These are phyloP conservation scores for Trichoderma lentiforme DNA, from an alignment of 2,329 filamentous ascomycete species.

Conservation along the genomic window DNA sequence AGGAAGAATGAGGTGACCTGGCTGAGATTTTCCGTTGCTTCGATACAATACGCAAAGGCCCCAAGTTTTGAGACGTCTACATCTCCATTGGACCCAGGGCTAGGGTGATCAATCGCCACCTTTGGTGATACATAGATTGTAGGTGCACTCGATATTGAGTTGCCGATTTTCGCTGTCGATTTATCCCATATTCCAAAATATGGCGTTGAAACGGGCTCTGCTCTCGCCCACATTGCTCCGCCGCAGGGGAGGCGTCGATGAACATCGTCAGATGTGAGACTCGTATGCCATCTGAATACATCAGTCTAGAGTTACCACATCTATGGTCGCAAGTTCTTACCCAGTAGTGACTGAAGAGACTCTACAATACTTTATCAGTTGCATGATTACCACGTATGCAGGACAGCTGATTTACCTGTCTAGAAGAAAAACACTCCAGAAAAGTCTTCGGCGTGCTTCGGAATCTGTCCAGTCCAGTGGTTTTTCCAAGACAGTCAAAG, in stretches of 20 bases:
- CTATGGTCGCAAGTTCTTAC: not conserved
- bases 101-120: not conserved
- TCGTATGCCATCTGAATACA: not conserved
- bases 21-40: slow-evolving; percentile 46
- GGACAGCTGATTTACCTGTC: not conserved
- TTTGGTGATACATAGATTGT: slow-evolving; percentile 15
- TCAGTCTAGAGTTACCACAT: not conserved
- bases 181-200: slow-evolving; percentile 46
- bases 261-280: not conserved
- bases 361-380: not conserved
- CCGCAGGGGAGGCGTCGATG: slow-evolving; percentile 31
- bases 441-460: not conserved
- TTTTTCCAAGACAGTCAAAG: not conserved
- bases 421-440: not conserved
- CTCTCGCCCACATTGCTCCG: slow-evolving; percentile 39
- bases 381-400: not conserved
- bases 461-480: not conserved
- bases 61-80: slow-evolving; percentile 40
- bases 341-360: not conserved
- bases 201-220: slow-evolving; percentile 38
- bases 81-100: not conserved
- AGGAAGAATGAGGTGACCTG: slow-evolving; percentile 45
- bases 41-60: slow-evolving; percentile 45
- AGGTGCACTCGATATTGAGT: slow-evolving; percentile 38
- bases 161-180: slow-evolving; percentile 37